phyloP scores from a whole-genome alignment of 768 basidiomycete genomes.

The Panus rudis region DNA sequence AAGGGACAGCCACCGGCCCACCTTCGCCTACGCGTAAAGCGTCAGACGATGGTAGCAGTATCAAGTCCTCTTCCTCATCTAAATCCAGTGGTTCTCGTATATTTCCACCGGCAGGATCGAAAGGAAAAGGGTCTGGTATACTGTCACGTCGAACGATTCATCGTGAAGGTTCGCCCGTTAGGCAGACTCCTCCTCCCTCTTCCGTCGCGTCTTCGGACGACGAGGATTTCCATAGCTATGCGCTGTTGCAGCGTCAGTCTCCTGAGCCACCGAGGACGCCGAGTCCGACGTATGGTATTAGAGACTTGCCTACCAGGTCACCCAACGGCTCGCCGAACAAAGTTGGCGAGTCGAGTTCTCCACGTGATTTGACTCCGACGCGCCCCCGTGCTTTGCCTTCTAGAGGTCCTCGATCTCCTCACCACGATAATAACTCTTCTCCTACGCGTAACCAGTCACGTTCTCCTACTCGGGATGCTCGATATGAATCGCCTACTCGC shows the following conservation, averaged over 20 bases:
- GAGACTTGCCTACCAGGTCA: constrained; percentile 8
- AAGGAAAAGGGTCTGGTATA: neutral
- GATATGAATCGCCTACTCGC: no score
- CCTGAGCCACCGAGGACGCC: neutral
- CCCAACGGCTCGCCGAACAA: no score
- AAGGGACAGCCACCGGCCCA: neutral
- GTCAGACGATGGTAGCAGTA: no score
- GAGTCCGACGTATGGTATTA: constrained; percentile 10
- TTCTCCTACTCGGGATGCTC: no score
- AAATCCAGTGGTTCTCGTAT: constrained; percentile 1
- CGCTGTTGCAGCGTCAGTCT: constrained; percentile 1
- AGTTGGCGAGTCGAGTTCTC: no score
- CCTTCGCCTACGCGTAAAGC: neutral
- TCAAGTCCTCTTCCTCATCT: neutral
- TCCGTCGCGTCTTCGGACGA: constrained; percentile 6
- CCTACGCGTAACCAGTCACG: no score
- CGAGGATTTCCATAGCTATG: constrained; percentile 12
- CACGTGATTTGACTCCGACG: constrained; percentile 20
- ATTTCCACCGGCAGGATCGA: constrained; percentile 1
- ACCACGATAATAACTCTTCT: neutral
- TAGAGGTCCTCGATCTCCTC: neutral
- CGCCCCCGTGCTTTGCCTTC: constrained; percentile 36
- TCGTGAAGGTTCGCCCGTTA: neutral
- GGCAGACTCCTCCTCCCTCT: neutral
- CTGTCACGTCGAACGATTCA: constrained; percentile 1